These are phyloP conservation scores for Hirschfeldia incana DNA, from an alignment of 345 rosid species.

Conservation along the genomic window DNA sequence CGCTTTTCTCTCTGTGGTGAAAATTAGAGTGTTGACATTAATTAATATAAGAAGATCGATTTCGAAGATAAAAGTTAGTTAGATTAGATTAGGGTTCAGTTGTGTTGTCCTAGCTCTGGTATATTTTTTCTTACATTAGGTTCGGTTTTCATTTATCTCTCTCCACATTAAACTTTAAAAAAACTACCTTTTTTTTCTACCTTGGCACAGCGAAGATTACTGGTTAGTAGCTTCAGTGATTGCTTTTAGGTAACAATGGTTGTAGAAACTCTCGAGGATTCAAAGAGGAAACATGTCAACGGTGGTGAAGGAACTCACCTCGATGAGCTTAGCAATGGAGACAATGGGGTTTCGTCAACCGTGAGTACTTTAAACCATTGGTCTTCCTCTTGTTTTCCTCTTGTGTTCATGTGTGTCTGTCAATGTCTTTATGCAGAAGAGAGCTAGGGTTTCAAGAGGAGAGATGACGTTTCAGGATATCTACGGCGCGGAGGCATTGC, in stretches of 20 bases:
- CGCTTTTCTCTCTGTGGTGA: neutral
- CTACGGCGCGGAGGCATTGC: conserved; percentile 47
- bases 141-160: neutral
- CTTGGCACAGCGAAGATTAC: conserved; percentile 9
- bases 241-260: conserved; percentile 50
- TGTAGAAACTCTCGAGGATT: conserved; percentile 51
- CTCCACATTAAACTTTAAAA: neutral
- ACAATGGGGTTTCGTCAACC: conserved; percentile 37
- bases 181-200: neutral
- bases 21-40: neutral
- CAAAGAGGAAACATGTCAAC: conserved; percentile 46
- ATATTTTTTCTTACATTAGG: neutral
- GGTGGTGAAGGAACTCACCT: conserved; percentile 33
- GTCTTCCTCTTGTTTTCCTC: neutral
- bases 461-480: conserved; percentile 74
- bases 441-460: conserved; percentile 49
- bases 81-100: neutral
- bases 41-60: neutral
- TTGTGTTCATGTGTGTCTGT: neutral
- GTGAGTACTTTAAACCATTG: conserved; percentile 38
- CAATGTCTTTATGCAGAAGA: conserved; percentile 41
- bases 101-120: neutral
- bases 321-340: conserved; percentile 44
- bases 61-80: neutral
- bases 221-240: conserved; percentile 31